These are phyloP conservation scores for Boletus eberwhitei DNA, from an alignment of 768 basidiomycete genomes.

Conservation along the genomic window DNA sequence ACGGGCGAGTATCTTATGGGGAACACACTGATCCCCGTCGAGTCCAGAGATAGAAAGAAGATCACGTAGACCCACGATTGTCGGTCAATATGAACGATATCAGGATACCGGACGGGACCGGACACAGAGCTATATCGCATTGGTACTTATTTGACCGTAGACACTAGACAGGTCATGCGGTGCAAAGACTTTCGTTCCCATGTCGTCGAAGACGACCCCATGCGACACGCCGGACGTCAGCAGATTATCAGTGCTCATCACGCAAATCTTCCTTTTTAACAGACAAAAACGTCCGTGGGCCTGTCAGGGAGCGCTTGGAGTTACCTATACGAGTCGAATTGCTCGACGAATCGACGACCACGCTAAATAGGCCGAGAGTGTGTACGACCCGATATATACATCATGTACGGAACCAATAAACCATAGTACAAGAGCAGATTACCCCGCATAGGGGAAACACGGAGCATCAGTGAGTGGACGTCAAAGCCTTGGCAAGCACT, in stretches of 20 bases:
- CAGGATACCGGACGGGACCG: constrained; percentile 2
- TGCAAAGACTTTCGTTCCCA: not conserved
- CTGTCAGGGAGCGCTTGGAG: not conserved
- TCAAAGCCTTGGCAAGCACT: constrained; percentile 23
- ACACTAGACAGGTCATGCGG: not conserved
- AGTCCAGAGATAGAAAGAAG: constrained; percentile 19
- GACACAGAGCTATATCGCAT: not conserved
- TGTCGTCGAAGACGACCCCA: not conserved
- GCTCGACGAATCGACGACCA: not conserved
- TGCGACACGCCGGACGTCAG: not conserved
- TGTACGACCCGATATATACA: not conserved
- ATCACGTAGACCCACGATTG: constrained; percentile 22
- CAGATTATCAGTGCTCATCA: not conserved
- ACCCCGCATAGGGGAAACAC: not conserved
- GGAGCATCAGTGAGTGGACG: constrained; percentile 12
- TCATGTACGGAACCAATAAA: not conserved
- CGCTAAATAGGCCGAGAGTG: not conserved
- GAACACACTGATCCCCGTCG: constrained; percentile 24
- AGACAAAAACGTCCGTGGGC: constrained; percentile 1
- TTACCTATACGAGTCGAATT: not conserved
- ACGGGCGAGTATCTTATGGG: constrained; percentile 70
- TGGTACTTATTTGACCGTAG: not conserved
- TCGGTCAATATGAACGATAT: constrained; percentile 13
- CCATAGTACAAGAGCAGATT: not conserved
- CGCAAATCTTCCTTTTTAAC: not conserved